These are phyloP conservation scores for Melampsora abietis-canadensis DNA, from an alignment of 1,284 basidiomycete species.

Conservation along the genomic window DNA sequence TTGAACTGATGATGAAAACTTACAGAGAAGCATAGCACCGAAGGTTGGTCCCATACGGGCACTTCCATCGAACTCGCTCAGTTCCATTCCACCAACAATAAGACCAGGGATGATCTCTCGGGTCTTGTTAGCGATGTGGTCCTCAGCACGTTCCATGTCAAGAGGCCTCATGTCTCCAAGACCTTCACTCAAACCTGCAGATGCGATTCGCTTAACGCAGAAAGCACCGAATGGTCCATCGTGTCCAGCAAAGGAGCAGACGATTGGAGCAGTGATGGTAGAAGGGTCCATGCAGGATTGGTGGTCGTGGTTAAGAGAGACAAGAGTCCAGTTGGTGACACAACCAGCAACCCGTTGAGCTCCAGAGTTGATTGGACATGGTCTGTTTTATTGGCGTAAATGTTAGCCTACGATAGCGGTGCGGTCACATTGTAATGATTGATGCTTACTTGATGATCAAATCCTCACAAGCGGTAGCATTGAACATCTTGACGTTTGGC, in stretches of 20 bases:
- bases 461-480: constrained; percentile 53
- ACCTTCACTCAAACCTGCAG: constrained; percentile 69
- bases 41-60: constrained; percentile 73
- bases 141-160: constrained; percentile 72
- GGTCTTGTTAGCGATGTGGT: constrained; percentile 60
- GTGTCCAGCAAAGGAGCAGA: constrained; percentile 54
- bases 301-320: constrained; percentile 66
- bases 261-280: constrained; percentile 74
- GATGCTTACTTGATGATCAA: constrained; percentile 45
- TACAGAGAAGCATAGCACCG: constrained; percentile 44
- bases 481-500: constrained; percentile 63
- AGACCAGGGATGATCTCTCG: constrained; percentile 75
- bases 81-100: constrained; percentile 66
- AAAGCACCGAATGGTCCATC: constrained; percentile 83
- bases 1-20: neutral
- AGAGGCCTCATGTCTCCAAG: constrained; percentile 71
- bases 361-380: constrained; percentile 59
- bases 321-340: constrained; percentile 80
- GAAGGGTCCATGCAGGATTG: constrained; percentile 84
- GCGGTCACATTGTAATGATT: constrained; percentile 54
- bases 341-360: constrained; percentile 73
- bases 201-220: constrained; percentile 75
- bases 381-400: constrained; percentile 59
- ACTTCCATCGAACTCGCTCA: constrained; percentile 75
- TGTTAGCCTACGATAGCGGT: constrained; percentile 62